phyloP scores from a whole-genome alignment of 2,329 filamentous ascomycete species.

The Madurella fahalii region DNA sequence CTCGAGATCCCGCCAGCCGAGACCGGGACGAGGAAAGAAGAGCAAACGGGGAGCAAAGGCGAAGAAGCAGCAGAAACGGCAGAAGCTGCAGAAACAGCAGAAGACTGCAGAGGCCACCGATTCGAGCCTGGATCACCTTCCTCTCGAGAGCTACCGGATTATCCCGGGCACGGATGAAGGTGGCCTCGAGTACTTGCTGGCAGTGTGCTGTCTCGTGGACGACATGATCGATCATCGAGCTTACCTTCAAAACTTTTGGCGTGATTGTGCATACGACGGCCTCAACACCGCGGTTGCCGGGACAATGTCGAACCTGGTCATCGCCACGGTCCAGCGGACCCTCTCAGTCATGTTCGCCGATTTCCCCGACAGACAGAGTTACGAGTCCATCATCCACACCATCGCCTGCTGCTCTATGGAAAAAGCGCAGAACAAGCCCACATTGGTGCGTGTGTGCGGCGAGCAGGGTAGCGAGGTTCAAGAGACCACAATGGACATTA shows the following conservation, averaged over 20 bases:
- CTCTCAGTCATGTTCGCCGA: slow-evolving; percentile 40
- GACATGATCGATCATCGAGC: slow-evolving; percentile 39
- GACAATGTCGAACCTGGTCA: slow-evolving; percentile 38
- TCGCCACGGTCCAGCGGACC: slow-evolving; percentile 39
- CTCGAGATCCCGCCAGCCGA: slow-evolving; percentile 17
- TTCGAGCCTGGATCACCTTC: slow-evolving; percentile 33
- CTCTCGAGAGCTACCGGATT: slow-evolving; percentile 42
- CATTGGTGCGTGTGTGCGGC: slow-evolving; percentile 16
- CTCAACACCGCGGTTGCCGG: slow-evolving; percentile 46
- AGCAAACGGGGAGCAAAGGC: too few relatives aligned
- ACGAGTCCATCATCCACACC: slow-evolving; percentile 36
- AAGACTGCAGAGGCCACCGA: slow-evolving; percentile 16
- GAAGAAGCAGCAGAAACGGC: slow-evolving; percentile 9
- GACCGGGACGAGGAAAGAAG: slow-evolving; percentile 15
- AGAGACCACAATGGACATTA: slow-evolving; percentile 33
- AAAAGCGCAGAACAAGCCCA: slow-evolving; percentile 28
- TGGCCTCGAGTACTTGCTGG: slow-evolving; percentile 42
- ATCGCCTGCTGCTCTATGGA: slow-evolving; percentile 37
- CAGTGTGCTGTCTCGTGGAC: slow-evolving; percentile 35
- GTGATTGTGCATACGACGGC: slow-evolving; percentile 40
- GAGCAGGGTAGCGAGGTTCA: slow-evolving; percentile 19
- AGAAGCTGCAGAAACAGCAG: slow-evolving; percentile 23
- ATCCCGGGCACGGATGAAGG: slow-evolving; percentile 36
- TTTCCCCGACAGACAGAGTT: slow-evolving; percentile 43
- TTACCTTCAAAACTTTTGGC: slow-evolving; percentile 40